Base-by-base conservation (phyloP, 345 rosid species). In the Alliaria petiolata region DNA sequence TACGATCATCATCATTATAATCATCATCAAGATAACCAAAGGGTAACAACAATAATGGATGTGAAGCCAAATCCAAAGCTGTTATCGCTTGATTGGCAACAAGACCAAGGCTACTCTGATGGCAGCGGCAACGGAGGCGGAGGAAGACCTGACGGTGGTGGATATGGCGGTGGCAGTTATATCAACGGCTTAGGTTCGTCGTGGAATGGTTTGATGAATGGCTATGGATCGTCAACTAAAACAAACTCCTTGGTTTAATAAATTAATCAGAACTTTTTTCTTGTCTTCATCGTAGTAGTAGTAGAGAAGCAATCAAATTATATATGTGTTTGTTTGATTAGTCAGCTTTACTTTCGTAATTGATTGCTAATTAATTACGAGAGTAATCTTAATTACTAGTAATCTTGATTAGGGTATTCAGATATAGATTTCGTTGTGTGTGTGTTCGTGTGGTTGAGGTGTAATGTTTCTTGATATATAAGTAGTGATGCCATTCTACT, bases 1-100 rank as follows among this genome's bases (percentile, higher is more conserved):
- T 89, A 84, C 66, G 87, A 81, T 35, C 78, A 62, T 11, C 80
- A 62, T 2, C 45, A 62, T 31, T n/a, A n/a, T n/a, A 70, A 84
- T 56, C 85, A 83, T 3, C 49, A 51, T 44, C 72, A 85, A 65
- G 84, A 78, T 16, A 69, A 81, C 39, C 87, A 79, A 70, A 71
- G 69, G 30, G 49, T 58, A 17, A 60, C 74, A 26, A 36, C 81
- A 62, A 43, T 78, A 19, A 73, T 82, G 45, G 91, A 90, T 72
- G 90, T 86, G 78, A 90, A 90, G 76, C 95, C 95, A 42, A 85
- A 80, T 67, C 64, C 89, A 10, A 88, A 83, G 84, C 64, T 88
- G 36, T 74, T 86, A 58, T 86, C 96, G 28, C 89, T 90, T 31
- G 91, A 90, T 36, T 90, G 97, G 97, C 95, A 88, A 65, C 97